Base-by-base conservation (phyloP, 1,284 basidiomycete species). In the Irpex lacteus region DNA sequence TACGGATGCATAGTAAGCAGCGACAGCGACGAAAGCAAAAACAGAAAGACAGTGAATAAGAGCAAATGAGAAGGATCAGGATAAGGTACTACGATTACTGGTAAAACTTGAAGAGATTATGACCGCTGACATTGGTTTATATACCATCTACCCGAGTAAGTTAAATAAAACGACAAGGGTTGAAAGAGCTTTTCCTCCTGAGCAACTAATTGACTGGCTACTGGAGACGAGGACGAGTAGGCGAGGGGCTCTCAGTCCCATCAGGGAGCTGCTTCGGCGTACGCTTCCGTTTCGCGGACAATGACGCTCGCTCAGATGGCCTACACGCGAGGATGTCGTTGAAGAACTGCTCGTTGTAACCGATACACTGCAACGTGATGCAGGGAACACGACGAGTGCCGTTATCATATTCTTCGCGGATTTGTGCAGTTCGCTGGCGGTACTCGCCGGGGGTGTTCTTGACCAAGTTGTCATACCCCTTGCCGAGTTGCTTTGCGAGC, bases 311-410 rank as follows among this genome's bases (percentile, higher is more conserved):
- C 21, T 56, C 54, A 6, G 32, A 21, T 15, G 54, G 21, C n/a
- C 54, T 13, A 8, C 26, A 32, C 21, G 13, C 34, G 54, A 34
- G 9, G 26, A 56, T 56, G 19, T 36, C 60, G 26, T 21, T 26
- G 7, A 59, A n/a, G 38, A 65, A 18, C 18, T 53, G 59, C 44
- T 62, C 60, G 66, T 82, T 77, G 70, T 81, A 84, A 37, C 72
- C 74, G 18, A 80, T 69, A 67, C 79, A 83, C 61, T 77, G 73
- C 38, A 85, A 71, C 38, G 74, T 75, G 50, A 84, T 80, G 66
- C 82, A 84, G 9, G 82, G 82, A 4, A 81, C 80, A 4, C 66
- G 70, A 19, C 80, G 72, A 54, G 73, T 68, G 18, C 82, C 82
- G 21, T 64, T 63, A 61, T 81, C 75, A 70, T 84, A 85, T 36